phyloP scores from a whole-genome alignment of 2,329 filamentous ascomycete species.

The Coniochaeta hoffmannii region DNA sequence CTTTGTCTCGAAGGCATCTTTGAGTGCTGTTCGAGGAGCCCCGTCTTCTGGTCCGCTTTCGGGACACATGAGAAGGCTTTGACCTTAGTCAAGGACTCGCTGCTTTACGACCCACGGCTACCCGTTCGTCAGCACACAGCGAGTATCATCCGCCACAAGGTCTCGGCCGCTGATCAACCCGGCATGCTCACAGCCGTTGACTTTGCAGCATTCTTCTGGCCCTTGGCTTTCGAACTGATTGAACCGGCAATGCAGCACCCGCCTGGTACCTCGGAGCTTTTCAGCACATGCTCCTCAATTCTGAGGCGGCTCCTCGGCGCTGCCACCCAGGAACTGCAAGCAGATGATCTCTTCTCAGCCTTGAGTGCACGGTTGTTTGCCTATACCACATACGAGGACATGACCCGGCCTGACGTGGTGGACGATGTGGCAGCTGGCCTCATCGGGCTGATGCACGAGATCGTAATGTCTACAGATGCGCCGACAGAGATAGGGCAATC shows the following conservation, averaged over 20 bases:
- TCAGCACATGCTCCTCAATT: conserved; percentile 32
- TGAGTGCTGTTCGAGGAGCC: conserved; percentile 29
- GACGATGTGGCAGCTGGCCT: conserved; percentile 30
- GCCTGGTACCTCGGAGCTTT: conserved; percentile 35
- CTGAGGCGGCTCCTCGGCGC: conserved; percentile 25
- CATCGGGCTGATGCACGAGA: conserved; percentile 24
- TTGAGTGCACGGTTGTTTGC: conserved; percentile 11
- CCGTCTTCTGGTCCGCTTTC: conserved; percentile 31
- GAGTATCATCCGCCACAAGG: conserved; percentile 24
- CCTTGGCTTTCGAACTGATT: conserved; percentile 29
- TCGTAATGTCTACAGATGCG: conserved; percentile 16
- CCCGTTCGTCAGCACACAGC: conserved; percentile 28
- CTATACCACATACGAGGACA: conserved; percentile 27
- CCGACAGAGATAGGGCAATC: conserved; percentile 5
- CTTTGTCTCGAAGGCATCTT: conserved; percentile 31
- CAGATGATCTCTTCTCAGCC: background rate
- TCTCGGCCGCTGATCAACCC: conserved; percentile 7
- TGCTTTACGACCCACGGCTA: conserved; percentile 28
- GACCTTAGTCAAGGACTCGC: conserved; percentile 23
- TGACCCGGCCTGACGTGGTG: conserved; percentile 26
- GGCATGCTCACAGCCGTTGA: conserved; percentile 12
- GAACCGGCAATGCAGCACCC: conserved; percentile 24
- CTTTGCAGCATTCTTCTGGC: conserved; percentile 41
- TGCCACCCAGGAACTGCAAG: background rate
- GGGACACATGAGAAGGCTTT: conserved; percentile 17